Evolutionary conservation across 2,329 filamentous ascomycete species (phyloP).

Genomic region (Thelonectria rubi): DNA sequence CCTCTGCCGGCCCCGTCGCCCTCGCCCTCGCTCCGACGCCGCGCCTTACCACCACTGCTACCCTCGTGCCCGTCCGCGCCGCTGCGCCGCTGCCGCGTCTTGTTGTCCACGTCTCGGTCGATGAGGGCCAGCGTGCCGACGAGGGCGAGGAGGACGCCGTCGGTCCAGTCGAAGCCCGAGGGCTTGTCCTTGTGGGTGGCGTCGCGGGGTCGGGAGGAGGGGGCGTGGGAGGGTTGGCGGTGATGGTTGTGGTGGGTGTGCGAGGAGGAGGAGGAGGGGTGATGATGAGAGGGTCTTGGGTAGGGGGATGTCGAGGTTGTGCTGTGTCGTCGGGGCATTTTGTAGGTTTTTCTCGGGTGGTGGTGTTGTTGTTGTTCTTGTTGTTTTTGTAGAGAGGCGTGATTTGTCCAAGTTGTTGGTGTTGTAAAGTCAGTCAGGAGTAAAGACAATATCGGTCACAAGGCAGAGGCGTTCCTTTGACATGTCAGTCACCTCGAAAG

Average conservation of each 20-base stretch:
- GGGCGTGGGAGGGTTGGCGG: conserved; percentile 38
- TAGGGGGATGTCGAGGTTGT: conserved; percentile 26
- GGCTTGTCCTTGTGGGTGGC: conserved; percentile 45
- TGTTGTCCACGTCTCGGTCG: conserved; percentile 50
- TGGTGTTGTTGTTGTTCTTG: too few species aligned
- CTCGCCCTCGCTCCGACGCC: background rate
- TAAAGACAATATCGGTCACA: too few species aligned
- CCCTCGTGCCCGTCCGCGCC: background rate
- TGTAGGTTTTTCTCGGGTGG: background rate
- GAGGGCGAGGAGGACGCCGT: conserved; percentile 51
- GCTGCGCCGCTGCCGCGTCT: conserved; percentile 26
- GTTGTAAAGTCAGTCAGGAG: too few species aligned
- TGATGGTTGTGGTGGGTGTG: conserved; percentile 16
- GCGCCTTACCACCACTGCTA: too few species aligned
- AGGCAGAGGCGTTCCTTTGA: too few species aligned
- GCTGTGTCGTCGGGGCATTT: conserved; percentile 32
- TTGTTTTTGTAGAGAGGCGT: too few species aligned
- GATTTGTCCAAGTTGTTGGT: too few species aligned
- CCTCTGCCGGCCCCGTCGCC: background rate
- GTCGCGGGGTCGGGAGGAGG: conserved; percentile 20
- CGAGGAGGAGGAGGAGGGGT: background rate
- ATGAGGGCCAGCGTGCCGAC: conserved; percentile 49
- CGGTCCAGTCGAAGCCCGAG: conserved; percentile 52
- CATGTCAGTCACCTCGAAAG: too few species aligned
- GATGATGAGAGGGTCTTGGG: background rate